A percentile compares a stretch with the other conserved stretches of the same genome.
These are phyloP conservation scores for Oryza punctata DNA, from an alignment of 176 grass and related monocot species.

Conservation along the genomic window DNA sequence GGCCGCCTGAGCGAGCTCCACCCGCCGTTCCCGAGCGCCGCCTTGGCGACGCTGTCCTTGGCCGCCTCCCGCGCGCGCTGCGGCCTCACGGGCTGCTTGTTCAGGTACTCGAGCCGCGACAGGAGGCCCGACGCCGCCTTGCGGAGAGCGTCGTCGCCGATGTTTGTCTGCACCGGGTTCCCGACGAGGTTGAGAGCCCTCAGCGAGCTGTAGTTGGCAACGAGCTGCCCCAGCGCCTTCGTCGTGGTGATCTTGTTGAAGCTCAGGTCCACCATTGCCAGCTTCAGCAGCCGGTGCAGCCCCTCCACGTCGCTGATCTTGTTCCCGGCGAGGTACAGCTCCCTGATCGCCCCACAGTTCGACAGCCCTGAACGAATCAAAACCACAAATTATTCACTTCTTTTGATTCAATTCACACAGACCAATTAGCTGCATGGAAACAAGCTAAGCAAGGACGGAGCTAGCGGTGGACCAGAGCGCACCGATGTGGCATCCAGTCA, in stretches of 20 bases:
- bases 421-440: neutral
- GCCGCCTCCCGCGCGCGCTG: slow-evolving; percentile 62
- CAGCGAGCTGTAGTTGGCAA: slow-evolving; percentile 91
- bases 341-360: slow-evolving; percentile 74
- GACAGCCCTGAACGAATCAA: slow-evolving; percentile 53
- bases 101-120: slow-evolving; percentile 74
- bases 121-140: slow-evolving; percentile 64
- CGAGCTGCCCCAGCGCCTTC: slow-evolving; percentile 81
- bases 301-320: slow-evolving; percentile 94
- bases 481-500: slow-evolving; percentile 37
- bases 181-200: slow-evolving; percentile 72
- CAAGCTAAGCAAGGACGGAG: slow-evolving; percentile 3
- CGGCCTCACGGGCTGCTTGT: slow-evolving; percentile 73
- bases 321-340: slow-evolving; percentile 91
- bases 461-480: slow-evolving; percentile 33
- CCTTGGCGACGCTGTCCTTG: slow-evolving; percentile 75
- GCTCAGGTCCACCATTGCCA: slow-evolving; percentile 78
- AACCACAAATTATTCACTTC: neutral
- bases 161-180: slow-evolving; percentile 77
- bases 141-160: slow-evolving; percentile 79
- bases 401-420: neutral
- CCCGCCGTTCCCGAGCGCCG: slow-evolving; percentile 61
- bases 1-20: slow-evolving; percentile 51
- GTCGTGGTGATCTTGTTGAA: slow-evolving; percentile 83
- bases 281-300: slow-evolving; percentile 83